Percentiles rank a stretch among this genome's conserved stretches.
These are phyloP conservation scores for Globisporangium spinosum DNA, from an alignment of 352 stramenopile genomes.

Conservation along the genomic window DNA sequence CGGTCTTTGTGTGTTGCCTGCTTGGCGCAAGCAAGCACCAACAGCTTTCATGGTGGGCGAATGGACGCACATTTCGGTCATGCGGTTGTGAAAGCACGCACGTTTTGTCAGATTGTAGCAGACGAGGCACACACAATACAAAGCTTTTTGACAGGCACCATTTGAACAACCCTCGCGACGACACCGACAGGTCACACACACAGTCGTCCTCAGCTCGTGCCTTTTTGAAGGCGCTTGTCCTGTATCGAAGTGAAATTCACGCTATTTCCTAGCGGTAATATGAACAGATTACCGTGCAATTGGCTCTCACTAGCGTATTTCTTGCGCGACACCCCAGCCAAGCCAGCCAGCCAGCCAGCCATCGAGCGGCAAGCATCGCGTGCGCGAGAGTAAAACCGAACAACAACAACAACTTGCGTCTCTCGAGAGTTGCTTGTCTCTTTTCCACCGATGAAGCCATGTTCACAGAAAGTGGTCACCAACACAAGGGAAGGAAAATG, in stretches of 20 bases:
- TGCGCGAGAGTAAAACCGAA: constrained; percentile 6
- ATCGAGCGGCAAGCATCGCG: background rate
- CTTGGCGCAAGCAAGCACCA: no score
- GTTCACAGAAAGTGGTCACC: background rate
- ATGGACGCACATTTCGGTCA: constrained; percentile 2
- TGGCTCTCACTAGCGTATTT: background rate
- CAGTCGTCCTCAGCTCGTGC: background rate
- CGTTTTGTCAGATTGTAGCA: constrained; percentile 8
- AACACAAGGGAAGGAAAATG: background rate
- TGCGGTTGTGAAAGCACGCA: constrained; percentile 6
- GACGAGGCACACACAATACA: background rate
- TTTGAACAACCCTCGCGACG: no score
- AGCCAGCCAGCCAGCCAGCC: background rate
- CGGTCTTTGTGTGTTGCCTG: background rate
- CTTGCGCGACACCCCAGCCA: background rate
- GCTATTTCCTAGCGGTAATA: constrained; percentile 2
- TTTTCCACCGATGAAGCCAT: background rate
- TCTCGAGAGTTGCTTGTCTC: background rate
- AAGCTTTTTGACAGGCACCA: background rate
- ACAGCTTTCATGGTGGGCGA: background rate
- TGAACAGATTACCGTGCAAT: background rate
- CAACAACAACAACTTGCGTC: background rate
- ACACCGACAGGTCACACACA: background rate
- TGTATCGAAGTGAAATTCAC: background rate
- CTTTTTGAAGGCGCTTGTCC: no score